phyloP scores from a whole-genome alignment of 345 rosid genomes.

The Acer campestre region DNA sequence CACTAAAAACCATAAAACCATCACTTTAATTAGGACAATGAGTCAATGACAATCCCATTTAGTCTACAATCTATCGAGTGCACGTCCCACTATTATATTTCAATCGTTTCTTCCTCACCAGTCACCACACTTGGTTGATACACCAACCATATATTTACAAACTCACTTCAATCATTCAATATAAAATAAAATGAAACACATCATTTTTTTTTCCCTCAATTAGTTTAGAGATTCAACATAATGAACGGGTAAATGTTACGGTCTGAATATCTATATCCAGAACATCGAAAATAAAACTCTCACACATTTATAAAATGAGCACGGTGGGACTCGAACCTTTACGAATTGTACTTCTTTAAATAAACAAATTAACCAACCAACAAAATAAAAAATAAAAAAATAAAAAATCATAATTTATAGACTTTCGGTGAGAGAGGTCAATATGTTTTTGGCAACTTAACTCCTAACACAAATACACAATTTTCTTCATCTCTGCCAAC shows the following conservation, averaged over 20 bases:
- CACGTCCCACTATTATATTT: background rate
- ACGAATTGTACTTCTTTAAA: too few species aligned
- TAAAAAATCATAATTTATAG: background rate
- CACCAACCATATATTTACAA: background rate
- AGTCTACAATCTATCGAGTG: background rate
- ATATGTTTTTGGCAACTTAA: constrained; percentile 28
- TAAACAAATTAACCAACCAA: background rate
- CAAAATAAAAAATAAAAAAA: too few species aligned
- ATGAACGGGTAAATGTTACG: too few species aligned
- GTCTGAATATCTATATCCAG: too few species aligned
- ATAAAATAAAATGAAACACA: background rate
- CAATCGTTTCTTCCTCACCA: background rate
- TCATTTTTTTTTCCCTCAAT: background rate
- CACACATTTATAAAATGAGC: too few species aligned
- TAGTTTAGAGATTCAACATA: too few species aligned
- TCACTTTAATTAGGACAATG: background rate
- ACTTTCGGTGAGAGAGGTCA: constrained; percentile 31
- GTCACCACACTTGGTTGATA: background rate
- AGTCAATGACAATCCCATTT: background rate
- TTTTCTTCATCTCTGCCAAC: background rate
- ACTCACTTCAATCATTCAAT: background rate
- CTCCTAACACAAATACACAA: background rate
- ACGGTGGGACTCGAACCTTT: too few species aligned
- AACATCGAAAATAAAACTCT: too few species aligned
- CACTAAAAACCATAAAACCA: background rate